A percentile compares a stretch with the other conserved stretches of the same genome.
These are phyloP conservation scores for Trypanosoma brucei DNA, from an alignment of 208 protist genomes.

Conservation along the genomic window DNA sequence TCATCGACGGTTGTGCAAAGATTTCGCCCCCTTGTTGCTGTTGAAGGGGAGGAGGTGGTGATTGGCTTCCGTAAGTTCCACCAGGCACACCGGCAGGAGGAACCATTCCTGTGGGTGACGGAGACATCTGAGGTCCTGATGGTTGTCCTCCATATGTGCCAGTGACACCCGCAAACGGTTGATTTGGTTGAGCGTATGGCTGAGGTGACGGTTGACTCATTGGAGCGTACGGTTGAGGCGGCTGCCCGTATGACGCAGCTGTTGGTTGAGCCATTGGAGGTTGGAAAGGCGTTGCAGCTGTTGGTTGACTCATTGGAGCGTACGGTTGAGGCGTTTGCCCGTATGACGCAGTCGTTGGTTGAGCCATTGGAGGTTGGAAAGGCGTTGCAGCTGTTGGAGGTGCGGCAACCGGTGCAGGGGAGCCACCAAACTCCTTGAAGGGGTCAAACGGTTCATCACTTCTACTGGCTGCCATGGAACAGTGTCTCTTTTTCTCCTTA, in stretches of 20 bases:
- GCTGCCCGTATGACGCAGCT: too few species aligned
- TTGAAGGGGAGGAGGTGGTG: background rate
- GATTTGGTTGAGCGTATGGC: background rate
- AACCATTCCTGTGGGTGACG: too few species aligned
- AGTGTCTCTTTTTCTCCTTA: background rate
- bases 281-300: too few species aligned
- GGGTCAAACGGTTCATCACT: background rate
- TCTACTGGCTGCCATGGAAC: background rate
- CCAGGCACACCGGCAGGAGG: background rate
- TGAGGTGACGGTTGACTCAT: background rate
- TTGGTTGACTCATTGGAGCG: too few species aligned
- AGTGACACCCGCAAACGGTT: background rate
- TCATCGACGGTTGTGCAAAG: slow-evolving; percentile 26
- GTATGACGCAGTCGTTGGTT: too few species aligned
- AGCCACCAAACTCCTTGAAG: background rate
- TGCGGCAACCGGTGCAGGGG: background rate
- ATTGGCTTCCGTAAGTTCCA: background rate
- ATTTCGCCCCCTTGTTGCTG: slow-evolving; percentile 8
- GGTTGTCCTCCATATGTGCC: too few species aligned
- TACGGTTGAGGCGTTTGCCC: too few species aligned
- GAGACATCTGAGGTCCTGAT: too few species aligned
- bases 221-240: background rate
- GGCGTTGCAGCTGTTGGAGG: background rate
- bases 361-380: too few species aligned
- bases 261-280: too few species aligned